Percentiles rank a stretch among this genome's conserved stretches.
These are phyloP conservation scores for Pleodorina starrii DNA, from an alignment of 139 green algal genomes.

Conservation along the genomic window DNA sequence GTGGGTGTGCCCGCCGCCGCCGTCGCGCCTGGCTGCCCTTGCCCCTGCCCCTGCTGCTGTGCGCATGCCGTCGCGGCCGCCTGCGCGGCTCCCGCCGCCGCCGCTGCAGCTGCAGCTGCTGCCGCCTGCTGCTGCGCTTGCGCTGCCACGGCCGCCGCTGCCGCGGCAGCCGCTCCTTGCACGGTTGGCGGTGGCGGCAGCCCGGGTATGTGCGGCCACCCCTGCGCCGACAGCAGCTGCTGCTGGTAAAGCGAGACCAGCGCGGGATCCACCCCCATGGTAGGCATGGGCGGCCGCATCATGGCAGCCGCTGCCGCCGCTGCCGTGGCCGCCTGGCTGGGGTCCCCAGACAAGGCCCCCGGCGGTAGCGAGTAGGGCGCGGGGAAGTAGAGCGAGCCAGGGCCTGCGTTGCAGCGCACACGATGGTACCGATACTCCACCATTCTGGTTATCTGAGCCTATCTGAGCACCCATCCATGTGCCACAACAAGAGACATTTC, in stretches of 20 bases:
- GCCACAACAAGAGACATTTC: too few relatives aligned
- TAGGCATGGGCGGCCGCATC: conserved; percentile 42
- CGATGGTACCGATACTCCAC: too few relatives aligned
- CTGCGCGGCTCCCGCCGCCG: background rate
- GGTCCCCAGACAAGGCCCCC: background rate
- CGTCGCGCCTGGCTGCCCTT: background rate
- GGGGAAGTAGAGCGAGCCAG: conserved; percentile 20
- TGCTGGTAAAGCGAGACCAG: conserved; percentile 43
- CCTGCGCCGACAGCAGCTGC: conserved; percentile 32
- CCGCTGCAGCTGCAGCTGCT: background rate
- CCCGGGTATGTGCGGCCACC: conserved; percentile 23
- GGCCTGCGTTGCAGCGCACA: too few relatives aligned
- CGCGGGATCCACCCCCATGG: background rate
- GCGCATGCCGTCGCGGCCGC: background rate
- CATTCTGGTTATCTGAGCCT: too few relatives aligned
- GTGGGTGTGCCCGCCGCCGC: background rate
- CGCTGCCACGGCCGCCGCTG: background rate
- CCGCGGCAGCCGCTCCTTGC: background rate
- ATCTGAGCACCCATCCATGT: too few relatives aligned
- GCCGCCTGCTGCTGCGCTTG: background rate
- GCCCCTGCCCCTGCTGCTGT: background rate
- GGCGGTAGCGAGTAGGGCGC: conserved; percentile 2
- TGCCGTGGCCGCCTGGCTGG: conserved; percentile 17
- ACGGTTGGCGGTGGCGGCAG: conserved; percentile 30
- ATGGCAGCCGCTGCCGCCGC: conserved; percentile 34